Evolutionary conservation across 202 grass and related monocot genomes (phyloP).

Genomic region (Eragrostis tef): DNA sequence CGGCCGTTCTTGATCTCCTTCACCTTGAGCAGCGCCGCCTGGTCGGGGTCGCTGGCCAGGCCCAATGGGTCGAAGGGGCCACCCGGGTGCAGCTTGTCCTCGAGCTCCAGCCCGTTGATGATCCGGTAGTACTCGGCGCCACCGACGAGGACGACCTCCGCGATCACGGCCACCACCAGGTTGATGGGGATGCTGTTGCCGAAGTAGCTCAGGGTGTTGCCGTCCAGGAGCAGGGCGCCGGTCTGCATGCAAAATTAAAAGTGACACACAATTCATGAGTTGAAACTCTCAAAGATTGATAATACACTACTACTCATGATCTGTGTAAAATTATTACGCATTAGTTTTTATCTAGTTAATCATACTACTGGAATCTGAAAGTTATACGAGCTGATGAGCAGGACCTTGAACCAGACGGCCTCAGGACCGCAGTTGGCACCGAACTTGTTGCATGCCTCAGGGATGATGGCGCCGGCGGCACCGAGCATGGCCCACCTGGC

Average conservation of each 20-base stretch:
- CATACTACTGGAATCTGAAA: background rate
- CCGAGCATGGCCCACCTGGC: conserved; percentile 99
- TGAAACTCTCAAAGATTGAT: background rate
- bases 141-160: conserved; percentile 84
- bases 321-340: background rate
- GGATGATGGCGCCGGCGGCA: conserved; percentile 91
- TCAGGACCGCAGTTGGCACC: conserved; percentile 94
- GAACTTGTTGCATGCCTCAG: conserved; percentile 94
- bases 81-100: conserved; percentile 91
- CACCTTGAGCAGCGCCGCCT: conserved; percentile 92
- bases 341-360: background rate
- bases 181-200: conserved; percentile 99
- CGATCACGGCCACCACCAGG: conserved; percentile 72
- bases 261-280: background rate
- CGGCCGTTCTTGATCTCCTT: conserved; percentile 99
- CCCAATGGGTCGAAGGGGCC: conserved; percentile 91
- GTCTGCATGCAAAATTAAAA: conserved; percentile 51
- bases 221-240: conserved; percentile 94
- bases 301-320: background rate
- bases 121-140: conserved; percentile 99
- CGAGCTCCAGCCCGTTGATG: conserved; percentile 86
- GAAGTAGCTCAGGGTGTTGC: conserved; percentile 98
- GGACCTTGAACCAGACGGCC: conserved; percentile 99
- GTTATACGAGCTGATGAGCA: background rate
- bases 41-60: conserved; percentile 83